Evolutionary conservation across 371 early-diverging fungal genomes (phyloP).

Genomic region (Mucor saturninus): DNA sequence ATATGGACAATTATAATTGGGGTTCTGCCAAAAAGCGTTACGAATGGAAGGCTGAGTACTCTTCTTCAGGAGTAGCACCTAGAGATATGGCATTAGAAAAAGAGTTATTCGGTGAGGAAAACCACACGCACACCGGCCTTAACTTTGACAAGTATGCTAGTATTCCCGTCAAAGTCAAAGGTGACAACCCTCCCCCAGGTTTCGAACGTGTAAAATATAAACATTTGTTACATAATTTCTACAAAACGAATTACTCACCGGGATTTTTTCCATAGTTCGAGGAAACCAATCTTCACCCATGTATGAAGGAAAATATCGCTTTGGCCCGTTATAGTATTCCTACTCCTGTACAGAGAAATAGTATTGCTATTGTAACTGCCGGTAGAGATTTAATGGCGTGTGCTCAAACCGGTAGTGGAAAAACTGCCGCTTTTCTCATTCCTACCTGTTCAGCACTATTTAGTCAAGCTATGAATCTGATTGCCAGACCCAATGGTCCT

Average conservation of each 20-base stretch:
- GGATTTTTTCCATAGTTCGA: slow-evolving; percentile 41
- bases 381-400: slow-evolving; percentile 80
- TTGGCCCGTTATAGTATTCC: slow-evolving; percentile 65
- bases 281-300: slow-evolving; percentile 51
- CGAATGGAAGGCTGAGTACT: slow-evolving; percentile 49
- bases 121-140: slow-evolving; percentile 48
- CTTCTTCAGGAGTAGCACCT: slow-evolving; percentile 38
- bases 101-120: slow-evolving; percentile 58
- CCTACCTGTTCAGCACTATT: slow-evolving; percentile 58
- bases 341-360: slow-evolving; percentile 76
- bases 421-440: slow-evolving; percentile 76
- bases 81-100: slow-evolving; percentile 50
- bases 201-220: slow-evolving; percentile 37
- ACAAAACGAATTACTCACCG: background rate
- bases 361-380: slow-evolving; percentile 66
- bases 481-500: slow-evolving; percentile 32
- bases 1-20: slow-evolving; percentile 38
- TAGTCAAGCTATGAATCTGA: slow-evolving; percentile 30
- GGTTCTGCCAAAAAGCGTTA: slow-evolving; percentile 47
- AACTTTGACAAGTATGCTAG: slow-evolving; percentile 63
- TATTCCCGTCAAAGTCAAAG: slow-evolving; percentile 57
- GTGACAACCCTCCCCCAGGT: slow-evolving; percentile 50
- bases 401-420: slow-evolving; percentile 85
- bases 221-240: background rate
- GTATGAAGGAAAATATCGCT: slow-evolving; percentile 60